Percentiles rank a stretch among this genome's conserved stretches.
Evolutionary conservation across 768 basidiomycete genomes (phyloP).

Genomic region (Boletus reticulatus): DNA sequence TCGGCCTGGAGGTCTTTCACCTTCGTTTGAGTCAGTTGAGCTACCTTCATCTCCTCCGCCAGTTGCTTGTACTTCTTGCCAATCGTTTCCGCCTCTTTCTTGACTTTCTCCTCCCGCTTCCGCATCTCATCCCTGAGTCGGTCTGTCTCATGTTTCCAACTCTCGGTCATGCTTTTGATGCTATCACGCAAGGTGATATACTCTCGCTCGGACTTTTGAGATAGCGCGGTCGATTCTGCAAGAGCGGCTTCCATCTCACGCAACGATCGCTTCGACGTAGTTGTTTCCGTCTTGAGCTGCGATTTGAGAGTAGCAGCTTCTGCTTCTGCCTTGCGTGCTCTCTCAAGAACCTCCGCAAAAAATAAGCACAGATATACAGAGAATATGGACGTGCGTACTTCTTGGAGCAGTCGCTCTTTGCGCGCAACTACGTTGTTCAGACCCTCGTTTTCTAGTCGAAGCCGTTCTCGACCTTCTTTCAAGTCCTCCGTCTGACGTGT

Average conservation of each 20-base stretch:
- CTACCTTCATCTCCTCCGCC: constrained; percentile 58
- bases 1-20: constrained; percentile 52
- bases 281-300: constrained; percentile 71
- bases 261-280: constrained; percentile 68
- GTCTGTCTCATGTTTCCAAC: constrained; percentile 74
- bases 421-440: constrained; percentile 85
- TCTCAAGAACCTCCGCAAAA: constrained; percentile 60
- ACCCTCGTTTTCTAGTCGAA: constrained; percentile 83
- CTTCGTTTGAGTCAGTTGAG: constrained; percentile 43
- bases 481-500: constrained; percentile 86
- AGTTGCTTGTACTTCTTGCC: constrained; percentile 69
- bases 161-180: constrained; percentile 66
- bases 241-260: constrained; percentile 80
- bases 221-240: constrained; percentile 70
- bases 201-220: constrained; percentile 80
- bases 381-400: constrained; percentile 45
- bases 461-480: constrained; percentile 81
- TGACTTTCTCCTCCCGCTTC: constrained; percentile 67
- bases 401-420: constrained; percentile 84
- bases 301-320: constrained; percentile 66
- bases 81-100: constrained; percentile 62
- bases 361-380: background rate
- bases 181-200: constrained; percentile 78
- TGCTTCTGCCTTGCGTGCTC: constrained; percentile 83
- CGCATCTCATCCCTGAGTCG: constrained; percentile 71